phyloP scores from a whole-genome alignment of 441 rosid genomes.

The California macrophylla region DNA sequence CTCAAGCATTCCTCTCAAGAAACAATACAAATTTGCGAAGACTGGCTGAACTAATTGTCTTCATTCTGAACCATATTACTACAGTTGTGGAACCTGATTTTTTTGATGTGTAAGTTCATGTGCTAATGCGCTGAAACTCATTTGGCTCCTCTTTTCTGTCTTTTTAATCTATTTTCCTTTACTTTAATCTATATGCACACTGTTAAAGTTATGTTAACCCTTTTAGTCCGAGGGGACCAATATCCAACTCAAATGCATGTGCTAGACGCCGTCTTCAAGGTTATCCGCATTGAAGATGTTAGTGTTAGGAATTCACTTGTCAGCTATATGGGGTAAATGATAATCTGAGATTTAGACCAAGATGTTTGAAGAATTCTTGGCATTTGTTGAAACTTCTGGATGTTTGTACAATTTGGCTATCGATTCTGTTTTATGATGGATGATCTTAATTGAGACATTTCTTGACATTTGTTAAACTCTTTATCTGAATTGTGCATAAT shows the following conservation, averaged over 20 bases:
- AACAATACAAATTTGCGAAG: slow-evolving; percentile 83
- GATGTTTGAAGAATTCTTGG: neutral
- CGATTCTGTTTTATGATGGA: neutral
- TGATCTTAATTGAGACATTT: neutral
- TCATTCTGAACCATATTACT: slow-evolving; percentile 75
- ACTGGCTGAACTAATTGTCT: slow-evolving; percentile 72
- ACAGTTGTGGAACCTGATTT: slow-evolving; percentile 82
- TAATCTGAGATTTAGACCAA: neutral
- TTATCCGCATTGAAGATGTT: neutral
- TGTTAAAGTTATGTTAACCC: neutral
- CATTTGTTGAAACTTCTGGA: slow-evolving; percentile 1
- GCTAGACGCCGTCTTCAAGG: slow-evolving; percentile 10
- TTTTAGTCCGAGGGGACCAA: slow-evolving; percentile 10
- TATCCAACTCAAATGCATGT: slow-evolving; percentile 10
- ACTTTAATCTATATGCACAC: neutral
- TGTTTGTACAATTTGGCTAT: neutral
- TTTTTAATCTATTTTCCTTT: neutral
- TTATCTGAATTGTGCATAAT: neutral
- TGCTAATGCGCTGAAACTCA: slow-evolving; percentile 10
- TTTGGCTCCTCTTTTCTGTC: slow-evolving; percentile 3
- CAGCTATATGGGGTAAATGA: neutral
- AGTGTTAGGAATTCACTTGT: neutral
- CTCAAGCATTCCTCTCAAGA: slow-evolving; percentile 78
- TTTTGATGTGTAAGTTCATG: slow-evolving; percentile 71
- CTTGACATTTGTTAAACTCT: neutral